Evolutionary conservation across 306 rosid species (phyloP), one percentile per base, ranked within the genome.

Genomic region (Aeschynomene evenia): DNA sequence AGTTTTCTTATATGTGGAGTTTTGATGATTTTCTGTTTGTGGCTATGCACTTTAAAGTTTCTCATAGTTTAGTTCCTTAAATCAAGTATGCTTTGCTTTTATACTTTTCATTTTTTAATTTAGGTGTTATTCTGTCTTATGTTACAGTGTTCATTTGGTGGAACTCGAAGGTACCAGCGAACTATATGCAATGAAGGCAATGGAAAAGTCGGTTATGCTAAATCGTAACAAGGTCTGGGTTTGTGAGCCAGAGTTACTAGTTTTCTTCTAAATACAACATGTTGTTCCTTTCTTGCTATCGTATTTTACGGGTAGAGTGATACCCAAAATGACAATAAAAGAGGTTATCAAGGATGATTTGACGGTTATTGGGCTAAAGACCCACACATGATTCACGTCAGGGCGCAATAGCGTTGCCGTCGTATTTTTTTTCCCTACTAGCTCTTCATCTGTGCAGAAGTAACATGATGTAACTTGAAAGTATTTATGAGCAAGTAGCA

Each of bases 141-240:
- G 70, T 54, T 77, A 72, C 87, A 94, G 98, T 69, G 98, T 94
- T 60, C 97, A 90, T 79, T 80, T 94, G 78, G 98, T 94, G 82
- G 95, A 94, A 83, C 88, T 94, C 61, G 66, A 74, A 77, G 97
- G 92, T 28, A 78, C 95, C 0, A 84, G 89, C 8, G 91, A 90
- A 81, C 79, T 88, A 56, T 94, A 77, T 74, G 97, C 98, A 68
- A 94, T 94, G 97, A 94, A 94, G 86, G 97, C 97, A 66, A 94
- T 94, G 94, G 98, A 90, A 61, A 94, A 94, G 80, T 81, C 97
- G 40, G 74, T 73, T 53, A 87, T 94, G 90, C 66, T 90, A 53
- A 88, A 85, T 73, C 98, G 98, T 43, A 94, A 94, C 83, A 94
- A 94, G 98, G 98, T 94, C 48, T 62, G 79, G 46, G 74, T 61